Percentiles rank a stretch among this genome's conserved stretches.
Conservation (phyloP, 306 rosid genomes). For the Trifolium pratense region DNA sequence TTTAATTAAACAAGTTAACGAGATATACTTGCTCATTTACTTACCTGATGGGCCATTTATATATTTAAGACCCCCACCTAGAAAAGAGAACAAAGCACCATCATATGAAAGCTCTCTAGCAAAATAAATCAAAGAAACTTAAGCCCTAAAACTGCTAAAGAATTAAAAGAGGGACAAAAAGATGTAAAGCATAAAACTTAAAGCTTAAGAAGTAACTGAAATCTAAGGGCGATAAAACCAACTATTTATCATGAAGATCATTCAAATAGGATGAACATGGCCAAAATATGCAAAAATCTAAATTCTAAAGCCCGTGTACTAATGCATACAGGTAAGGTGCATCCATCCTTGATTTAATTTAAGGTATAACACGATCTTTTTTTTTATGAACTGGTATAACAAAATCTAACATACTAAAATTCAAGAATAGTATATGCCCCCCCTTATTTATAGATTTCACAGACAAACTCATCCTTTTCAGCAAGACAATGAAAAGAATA, state of each 20-base stretch:
- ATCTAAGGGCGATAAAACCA: neutral
- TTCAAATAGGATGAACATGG: slow-evolving; percentile 23
- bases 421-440: too few species aligned
- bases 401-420: neutral
- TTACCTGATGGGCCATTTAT: slow-evolving; percentile 30
- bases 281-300: neutral
- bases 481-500: too few species aligned
- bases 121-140: neutral
- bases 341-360: neutral
- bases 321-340: neutral
- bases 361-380: neutral
- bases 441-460: too few species aligned
- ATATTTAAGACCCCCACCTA: slow-evolving; percentile 33
- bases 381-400: neutral
- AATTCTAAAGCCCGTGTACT: neutral
- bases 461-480: too few species aligned
- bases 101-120: slow-evolving; percentile 25
- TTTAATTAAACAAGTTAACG: slow-evolving; percentile 7
- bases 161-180: neutral
- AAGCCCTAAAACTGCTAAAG: slow-evolving; percentile 8
- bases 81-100: slow-evolving; percentile 26
- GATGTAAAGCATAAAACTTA: slow-evolving; percentile 2
- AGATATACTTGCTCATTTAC: slow-evolving; percentile 32
- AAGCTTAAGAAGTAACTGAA: neutral
- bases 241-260: slow-evolving; percentile 15